Conservation (phyloP, 139 green algal genomes). For the Chlorella sp. region DNA sequence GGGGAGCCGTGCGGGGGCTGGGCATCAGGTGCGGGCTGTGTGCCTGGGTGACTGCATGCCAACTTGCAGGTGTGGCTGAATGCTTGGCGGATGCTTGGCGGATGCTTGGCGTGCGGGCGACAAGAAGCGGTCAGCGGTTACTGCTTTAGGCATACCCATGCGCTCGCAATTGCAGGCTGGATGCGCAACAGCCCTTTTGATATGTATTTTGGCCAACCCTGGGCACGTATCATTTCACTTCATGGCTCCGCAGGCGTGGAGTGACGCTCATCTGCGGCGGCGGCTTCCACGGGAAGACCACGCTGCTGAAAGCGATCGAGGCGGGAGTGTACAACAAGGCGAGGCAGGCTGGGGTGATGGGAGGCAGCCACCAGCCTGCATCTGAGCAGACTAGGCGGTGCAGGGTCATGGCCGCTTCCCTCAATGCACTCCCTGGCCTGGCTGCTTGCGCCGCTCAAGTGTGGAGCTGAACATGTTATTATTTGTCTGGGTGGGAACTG, state of each 20-base stretch:
- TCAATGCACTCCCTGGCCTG: background rate
- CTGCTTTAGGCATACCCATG: too few relatives aligned
- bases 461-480: background rate
- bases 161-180: too few relatives aligned
- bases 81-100: too few relatives aligned
- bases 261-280: slow-evolving; percentile 77
- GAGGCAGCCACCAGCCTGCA: too few relatives aligned
- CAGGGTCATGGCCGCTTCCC: background rate
- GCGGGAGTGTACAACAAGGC: slow-evolving; percentile 75
- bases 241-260: slow-evolving; percentile 25
- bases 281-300: slow-evolving; percentile 80
- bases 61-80: too few relatives aligned
- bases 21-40: slow-evolving; percentile 40
- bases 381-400: too few relatives aligned
- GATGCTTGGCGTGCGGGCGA: too few relatives aligned
- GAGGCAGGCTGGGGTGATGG: background rate
- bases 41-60: too few relatives aligned
- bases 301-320: slow-evolving; percentile 72
- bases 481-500: background rate
- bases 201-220: too few relatives aligned
- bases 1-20: slow-evolving; percentile 61
- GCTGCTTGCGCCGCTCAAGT: background rate
- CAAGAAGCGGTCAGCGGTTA: too few relatives aligned
- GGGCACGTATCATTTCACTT: too few relatives aligned
- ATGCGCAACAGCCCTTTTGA: too few relatives aligned